Conservation (phyloP, 805 yeast species). For the Scheffersomyces stipitis region DNA sequence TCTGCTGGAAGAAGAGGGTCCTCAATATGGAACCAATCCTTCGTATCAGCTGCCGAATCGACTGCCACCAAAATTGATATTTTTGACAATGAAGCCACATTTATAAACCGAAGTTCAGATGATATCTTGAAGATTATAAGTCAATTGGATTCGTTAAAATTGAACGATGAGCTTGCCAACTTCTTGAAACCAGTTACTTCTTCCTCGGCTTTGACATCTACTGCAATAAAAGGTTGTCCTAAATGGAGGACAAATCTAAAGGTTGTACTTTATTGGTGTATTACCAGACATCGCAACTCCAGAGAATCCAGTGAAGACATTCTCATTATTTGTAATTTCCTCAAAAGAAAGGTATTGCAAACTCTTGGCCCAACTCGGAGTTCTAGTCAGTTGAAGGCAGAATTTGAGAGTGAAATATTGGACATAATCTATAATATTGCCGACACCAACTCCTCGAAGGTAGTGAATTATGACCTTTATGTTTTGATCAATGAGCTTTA, state of each 20-base stretch:
- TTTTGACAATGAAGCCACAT: conserved; percentile 13
- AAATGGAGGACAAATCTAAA: conserved; percentile 37
- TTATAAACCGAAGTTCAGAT: conserved; percentile 20
- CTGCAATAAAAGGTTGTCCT: conserved; percentile 4
- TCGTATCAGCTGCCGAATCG: not conserved
- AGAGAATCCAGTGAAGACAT: conserved; percentile 29
- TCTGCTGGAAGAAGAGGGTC: not conserved
- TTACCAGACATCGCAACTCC: conserved; percentile 36
- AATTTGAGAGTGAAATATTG: conserved; percentile 42
- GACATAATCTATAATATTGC: conserved; percentile 37
- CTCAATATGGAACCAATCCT: not conserved
- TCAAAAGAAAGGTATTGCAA: conserved; percentile 41
- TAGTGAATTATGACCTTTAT: conserved; percentile 27
- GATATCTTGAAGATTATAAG: conserved; percentile 35
- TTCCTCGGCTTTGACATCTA: not conserved
- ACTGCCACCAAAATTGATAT: not conserved
- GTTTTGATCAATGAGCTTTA: conserved; percentile 54
- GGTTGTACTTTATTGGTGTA: conserved; percentile 39
- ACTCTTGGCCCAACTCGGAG: conserved; percentile 16
- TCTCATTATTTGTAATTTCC: conserved; percentile 42
- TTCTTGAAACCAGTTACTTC: conserved; percentile 22
- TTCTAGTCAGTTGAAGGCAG: conserved; percentile 35
- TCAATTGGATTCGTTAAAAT: conserved; percentile 34
- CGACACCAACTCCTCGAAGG: conserved; percentile 15
- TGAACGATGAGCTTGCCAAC: conserved; percentile 28